Conservation (phyloP, 305 asterid genomes). For the Salvia sclarea region DNA sequence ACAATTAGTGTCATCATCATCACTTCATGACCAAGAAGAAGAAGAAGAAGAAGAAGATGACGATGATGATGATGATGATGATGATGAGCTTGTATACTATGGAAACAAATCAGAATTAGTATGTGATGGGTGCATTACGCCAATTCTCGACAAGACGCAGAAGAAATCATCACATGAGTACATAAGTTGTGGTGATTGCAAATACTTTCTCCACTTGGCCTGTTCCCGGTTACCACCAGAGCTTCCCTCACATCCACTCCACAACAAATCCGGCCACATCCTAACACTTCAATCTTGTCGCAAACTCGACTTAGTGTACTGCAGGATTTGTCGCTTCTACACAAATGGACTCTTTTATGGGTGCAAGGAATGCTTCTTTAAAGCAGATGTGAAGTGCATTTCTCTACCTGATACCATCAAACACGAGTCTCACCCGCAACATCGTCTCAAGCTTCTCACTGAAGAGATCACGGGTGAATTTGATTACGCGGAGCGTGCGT, state of each 20-base stretch:
- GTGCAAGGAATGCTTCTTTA: background rate
- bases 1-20: background rate
- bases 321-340: background rate
- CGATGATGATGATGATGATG: background rate
- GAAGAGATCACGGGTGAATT: background rate
- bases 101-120: background rate
- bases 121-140: background rate
- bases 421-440: background rate
- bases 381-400: slow-evolving; percentile 11
- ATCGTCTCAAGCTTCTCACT: slow-evolving; percentile 35
- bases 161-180: background rate
- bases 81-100: background rate
- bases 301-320: background rate
- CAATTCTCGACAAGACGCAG: background rate
- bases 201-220: slow-evolving; percentile 11
- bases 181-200: slow-evolving; percentile 14
- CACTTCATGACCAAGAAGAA: background rate
- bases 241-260: slow-evolving; percentile 9
- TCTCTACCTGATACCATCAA: slow-evolving; percentile 10
- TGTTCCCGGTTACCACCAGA: slow-evolving; percentile 12
- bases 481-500: background rate
- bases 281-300: background rate
- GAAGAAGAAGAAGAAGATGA: background rate
- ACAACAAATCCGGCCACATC: background rate
- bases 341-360: background rate